phyloP scores from a whole-genome alignment of 192 early-diverging fungal species.

The Coemansia sp. region DNA sequence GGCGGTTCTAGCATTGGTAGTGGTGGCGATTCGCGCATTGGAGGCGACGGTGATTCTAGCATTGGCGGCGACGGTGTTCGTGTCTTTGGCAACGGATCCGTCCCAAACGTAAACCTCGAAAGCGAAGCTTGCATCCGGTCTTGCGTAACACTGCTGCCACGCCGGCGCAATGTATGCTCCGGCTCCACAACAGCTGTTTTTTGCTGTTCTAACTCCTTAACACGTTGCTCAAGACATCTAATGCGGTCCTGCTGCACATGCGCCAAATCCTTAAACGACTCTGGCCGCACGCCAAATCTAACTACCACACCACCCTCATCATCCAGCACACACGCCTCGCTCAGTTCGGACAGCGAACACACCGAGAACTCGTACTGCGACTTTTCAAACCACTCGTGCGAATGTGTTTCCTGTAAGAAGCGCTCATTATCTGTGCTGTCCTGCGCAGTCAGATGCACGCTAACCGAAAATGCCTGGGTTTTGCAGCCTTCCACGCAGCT shows the following conservation, averaged over 20 bases:
- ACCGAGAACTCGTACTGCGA: constrained; percentile 23
- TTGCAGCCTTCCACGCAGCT: constrained; percentile 25
- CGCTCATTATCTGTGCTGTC: background rate
- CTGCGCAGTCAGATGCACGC: constrained; percentile 16
- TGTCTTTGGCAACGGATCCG: background rate
- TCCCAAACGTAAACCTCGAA: background rate
- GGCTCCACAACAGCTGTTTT: constrained; percentile 17
- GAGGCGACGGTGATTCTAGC: background rate
- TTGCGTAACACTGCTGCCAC: background rate
- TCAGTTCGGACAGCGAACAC: constrained; percentile 29
- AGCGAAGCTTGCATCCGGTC: background rate
- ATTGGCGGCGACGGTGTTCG: background rate
- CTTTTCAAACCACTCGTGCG: constrained; percentile 11
- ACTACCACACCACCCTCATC: constrained; percentile 20
- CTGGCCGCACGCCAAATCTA: constrained; percentile 27
- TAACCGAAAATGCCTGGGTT: constrained; percentile 2
- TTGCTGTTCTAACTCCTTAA: constrained; percentile 23
- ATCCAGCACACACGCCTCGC: constrained; percentile 4
- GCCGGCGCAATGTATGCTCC: constrained; percentile 7
- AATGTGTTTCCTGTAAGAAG: constrained; percentile 10
- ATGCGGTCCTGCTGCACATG: constrained; percentile 35
- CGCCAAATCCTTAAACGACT: constrained; percentile 26
- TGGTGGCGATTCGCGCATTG: background rate
- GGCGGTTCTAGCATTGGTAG: background rate
- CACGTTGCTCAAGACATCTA: constrained; percentile 19